A percentile compares a stretch with the other conserved stretches of the same genome.
These are phyloP conservation scores for Alternaria sp. DNA, from an alignment of 2,329 filamentous ascomycete genomes.

Conservation along the genomic window DNA sequence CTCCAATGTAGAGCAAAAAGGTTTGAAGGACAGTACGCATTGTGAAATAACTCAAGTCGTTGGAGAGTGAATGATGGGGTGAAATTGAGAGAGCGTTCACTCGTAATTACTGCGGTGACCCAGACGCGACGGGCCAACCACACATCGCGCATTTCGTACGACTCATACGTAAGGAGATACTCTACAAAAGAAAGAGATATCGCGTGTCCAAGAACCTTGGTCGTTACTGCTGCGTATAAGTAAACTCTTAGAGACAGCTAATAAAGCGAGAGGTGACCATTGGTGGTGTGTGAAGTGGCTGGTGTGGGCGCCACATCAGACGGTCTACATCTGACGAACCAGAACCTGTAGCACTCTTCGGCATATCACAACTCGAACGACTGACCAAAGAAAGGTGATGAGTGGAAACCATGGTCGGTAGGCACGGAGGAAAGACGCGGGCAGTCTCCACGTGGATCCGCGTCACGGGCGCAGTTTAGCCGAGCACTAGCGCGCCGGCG, in stretches of 20 bases:
- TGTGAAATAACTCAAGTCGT: not conserved
- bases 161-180: not conserved
- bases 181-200: not conserved
- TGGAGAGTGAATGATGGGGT: not conserved
- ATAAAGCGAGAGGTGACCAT: not conserved
- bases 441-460: not conserved
- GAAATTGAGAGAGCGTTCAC: not conserved
- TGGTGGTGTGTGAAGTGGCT: not conserved
- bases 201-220: not conserved
- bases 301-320: not conserved
- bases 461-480: slow-evolving; percentile 11
- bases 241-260: too few species aligned
- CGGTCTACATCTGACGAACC: not conserved
- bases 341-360: not conserved
- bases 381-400: not conserved
- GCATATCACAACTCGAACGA: not conserved
- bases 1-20: not conserved
- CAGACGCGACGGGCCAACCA: not conserved
- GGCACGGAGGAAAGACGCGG: not conserved
- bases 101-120: not conserved
- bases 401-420: not conserved
- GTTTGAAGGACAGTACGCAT: not conserved
- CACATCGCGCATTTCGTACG: not conserved
- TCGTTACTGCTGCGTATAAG: not conserved
- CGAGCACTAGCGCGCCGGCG: slow-evolving; percentile 26